phyloP scores from a whole-genome alignment of 163 green algal genomes.

The Coccomyxa subellipsoidea region DNA sequence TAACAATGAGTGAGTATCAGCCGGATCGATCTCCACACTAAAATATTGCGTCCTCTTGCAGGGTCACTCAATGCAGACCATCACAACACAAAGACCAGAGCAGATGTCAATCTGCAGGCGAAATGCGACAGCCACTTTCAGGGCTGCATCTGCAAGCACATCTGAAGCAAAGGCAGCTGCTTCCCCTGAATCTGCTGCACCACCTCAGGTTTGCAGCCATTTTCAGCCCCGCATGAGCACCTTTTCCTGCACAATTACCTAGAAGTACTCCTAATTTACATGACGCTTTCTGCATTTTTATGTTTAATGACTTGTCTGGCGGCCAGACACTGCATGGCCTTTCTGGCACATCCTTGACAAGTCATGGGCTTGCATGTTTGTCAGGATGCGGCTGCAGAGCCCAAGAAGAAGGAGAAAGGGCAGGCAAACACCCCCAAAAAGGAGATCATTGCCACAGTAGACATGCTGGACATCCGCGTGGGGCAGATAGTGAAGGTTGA shows the following conservation, averaged over 20 bases:
- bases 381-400: background rate
- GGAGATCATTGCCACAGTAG: constrained; percentile 39
- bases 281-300: too few species aligned
- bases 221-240: background rate
- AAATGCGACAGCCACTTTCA: background rate
- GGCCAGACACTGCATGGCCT: too few species aligned
- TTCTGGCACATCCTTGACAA: too few species aligned
- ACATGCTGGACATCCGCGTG: constrained; percentile 72
- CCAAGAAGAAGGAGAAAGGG: constrained; percentile 24
- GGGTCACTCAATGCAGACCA: too few species aligned
- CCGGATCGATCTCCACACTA: too few species aligned
- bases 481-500: constrained; percentile 68
- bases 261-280: too few species aligned
- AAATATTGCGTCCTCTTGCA: too few species aligned
- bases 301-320: too few species aligned
- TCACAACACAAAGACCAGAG: background rate
- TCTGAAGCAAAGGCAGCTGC: background rate
- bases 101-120: background rate
- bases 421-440: constrained; percentile 22
- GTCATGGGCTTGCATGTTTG: too few species aligned
- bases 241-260: too few species aligned
- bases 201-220: background rate
- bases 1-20: too few species aligned
- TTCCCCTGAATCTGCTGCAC: background rate
- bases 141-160: background rate